Evolutionary conservation across 768 basidiomycete genomes (phyloP).

Genomic region (Phlegmacium glaucopus): DNA sequence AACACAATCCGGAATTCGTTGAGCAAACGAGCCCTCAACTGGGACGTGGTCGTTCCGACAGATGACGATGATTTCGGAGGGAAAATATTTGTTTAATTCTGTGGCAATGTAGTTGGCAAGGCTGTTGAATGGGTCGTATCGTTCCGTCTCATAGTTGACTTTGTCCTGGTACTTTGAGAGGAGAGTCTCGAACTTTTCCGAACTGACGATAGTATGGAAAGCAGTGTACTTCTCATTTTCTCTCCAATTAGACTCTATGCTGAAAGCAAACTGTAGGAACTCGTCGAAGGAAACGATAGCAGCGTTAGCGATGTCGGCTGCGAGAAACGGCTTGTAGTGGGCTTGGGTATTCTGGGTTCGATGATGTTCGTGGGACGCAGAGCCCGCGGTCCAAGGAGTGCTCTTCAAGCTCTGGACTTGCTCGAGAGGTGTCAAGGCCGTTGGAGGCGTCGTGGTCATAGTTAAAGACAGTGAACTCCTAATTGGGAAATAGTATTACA

Average conservation of each 20-base stretch:
- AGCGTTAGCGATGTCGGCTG: background rate
- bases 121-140: constrained; percentile 2
- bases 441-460: background rate
- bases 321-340: background rate
- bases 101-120: background rate
- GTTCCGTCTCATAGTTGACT: background rate
- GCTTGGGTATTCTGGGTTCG: background rate
- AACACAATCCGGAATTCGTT: constrained; percentile 3
- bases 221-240: background rate
- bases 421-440: background rate
- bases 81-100: background rate
- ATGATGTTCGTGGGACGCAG: background rate
- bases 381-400: background rate
- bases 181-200: background rate
- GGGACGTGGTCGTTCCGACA: constrained; percentile 4
- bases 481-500: too few relatives aligned
- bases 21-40: constrained; percentile 1
- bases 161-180: background rate
- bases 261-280: background rate
- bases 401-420: background rate
- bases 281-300: background rate
- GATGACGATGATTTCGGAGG: background rate
- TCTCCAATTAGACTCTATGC: background rate
- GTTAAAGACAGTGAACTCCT: too few relatives aligned
- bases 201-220: background rate